Percentiles rank a stretch among this genome's conserved stretches.
Conservation (phyloP, 192 early-diverging fungal species). For the Linnemannia exigua region DNA sequence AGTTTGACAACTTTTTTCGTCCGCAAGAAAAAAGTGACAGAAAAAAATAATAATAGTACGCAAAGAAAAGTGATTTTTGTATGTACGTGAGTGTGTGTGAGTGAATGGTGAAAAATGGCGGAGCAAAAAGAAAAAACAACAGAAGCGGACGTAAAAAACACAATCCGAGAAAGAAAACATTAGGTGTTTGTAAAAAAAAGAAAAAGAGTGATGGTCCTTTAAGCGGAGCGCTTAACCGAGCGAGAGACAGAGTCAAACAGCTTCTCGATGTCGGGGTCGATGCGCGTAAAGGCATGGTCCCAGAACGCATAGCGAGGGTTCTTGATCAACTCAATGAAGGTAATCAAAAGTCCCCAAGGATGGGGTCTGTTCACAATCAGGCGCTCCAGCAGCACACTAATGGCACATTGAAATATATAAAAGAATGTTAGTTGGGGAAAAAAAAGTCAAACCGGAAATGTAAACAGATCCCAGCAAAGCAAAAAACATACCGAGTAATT, state of each 20-base stretch:
- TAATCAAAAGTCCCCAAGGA: constrained; percentile 97
- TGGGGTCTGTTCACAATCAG: constrained; percentile 97
- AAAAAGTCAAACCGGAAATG: background rate
- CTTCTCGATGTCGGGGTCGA: constrained; percentile 86
- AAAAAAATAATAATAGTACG: background rate
- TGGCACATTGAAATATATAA: background rate
- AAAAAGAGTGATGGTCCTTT: background rate
- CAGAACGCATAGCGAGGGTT: constrained; percentile 80
- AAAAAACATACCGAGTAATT: constrained; percentile 77
- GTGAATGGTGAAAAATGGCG: background rate
- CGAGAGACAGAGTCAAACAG: constrained; percentile 79
- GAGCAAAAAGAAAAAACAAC: background rate
- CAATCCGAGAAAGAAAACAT: constrained; percentile 8
- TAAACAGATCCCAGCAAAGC: background rate
- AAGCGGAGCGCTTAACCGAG: constrained; percentile 48
- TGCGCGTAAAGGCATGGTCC: constrained; percentile 71
- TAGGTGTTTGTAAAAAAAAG: background rate
- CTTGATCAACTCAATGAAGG: constrained; percentile 97
- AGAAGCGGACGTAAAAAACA: background rate
- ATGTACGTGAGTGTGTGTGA: background rate
- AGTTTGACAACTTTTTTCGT: background rate
- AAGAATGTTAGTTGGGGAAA: background rate
- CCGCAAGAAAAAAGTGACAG: background rate
- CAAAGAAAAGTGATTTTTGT: background rate
- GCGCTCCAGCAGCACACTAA: constrained; percentile 92